Evolutionary conservation across 805 yeast genomes (phyloP).

Genomic region (Debaryomyces hansenii): DNA sequence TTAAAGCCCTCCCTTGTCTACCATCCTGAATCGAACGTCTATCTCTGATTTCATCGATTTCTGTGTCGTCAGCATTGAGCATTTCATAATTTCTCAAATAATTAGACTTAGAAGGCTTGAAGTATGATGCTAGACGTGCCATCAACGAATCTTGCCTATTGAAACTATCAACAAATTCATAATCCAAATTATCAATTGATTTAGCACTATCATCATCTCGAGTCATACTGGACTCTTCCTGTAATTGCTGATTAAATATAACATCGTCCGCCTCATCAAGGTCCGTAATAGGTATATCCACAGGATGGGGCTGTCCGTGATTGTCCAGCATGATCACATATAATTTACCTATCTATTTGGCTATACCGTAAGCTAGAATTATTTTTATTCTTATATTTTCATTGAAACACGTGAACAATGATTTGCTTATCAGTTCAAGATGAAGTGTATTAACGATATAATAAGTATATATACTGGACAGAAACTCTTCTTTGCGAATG

Average conservation of each 20-base stretch:
- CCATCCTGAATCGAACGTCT: slow-evolving; percentile 2
- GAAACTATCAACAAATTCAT: slow-evolving; percentile 11
- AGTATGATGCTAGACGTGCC: not conserved
- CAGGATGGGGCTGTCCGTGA: slow-evolving; percentile 30
- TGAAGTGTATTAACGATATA: no score
- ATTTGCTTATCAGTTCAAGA: no score
- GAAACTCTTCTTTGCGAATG: no score
- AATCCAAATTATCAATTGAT: slow-evolving; percentile 24
- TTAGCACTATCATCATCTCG: slow-evolving; percentile 2
- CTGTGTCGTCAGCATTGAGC: slow-evolving; percentile 2
- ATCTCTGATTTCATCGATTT: slow-evolving; percentile 21
- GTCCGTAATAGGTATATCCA: slow-evolving; percentile 57
- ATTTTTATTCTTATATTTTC: no score
- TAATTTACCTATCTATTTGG: no score
- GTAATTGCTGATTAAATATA: slow-evolving; percentile 18
- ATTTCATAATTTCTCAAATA: slow-evolving; percentile 2
- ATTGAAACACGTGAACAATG: no score
- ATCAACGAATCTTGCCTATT: not conserved
- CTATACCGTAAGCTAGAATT: no score
- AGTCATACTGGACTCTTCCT: not conserved
- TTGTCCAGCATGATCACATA: slow-evolving; percentile 18
- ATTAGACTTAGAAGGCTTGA: not conserved
- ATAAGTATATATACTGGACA: no score
- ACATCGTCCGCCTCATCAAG: slow-evolving; percentile 46
- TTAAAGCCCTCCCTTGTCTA: slow-evolving; percentile 10